These are phyloP conservation scores for Neopestalotiopsis clavispora DNA, from an alignment of 2,329 filamentous ascomycete species.

Conservation along the genomic window DNA sequence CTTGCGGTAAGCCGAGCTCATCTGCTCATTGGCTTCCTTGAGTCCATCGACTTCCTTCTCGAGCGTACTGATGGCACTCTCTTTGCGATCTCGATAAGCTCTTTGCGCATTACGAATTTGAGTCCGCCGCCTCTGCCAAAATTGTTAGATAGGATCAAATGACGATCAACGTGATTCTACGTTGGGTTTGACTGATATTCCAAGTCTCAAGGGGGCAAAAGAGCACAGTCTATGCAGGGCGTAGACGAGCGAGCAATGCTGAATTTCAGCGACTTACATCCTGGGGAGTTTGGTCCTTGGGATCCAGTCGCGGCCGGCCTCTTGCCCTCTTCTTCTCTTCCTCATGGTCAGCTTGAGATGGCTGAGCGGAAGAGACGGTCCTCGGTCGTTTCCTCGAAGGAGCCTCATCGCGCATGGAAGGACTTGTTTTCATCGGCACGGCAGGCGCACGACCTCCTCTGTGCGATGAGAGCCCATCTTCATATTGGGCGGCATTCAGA, in stretches of 20 bases:
- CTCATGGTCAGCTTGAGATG: slow-evolving; percentile 42
- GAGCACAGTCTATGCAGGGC: neutral
- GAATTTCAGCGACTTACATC: slow-evolving; percentile 65
- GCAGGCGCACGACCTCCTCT: slow-evolving; percentile 23
- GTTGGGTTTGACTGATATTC: neutral
- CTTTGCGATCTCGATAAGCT: slow-evolving; percentile 84
- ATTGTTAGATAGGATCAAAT: slow-evolving; percentile 23
- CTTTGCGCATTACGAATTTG: slow-evolving; percentile 88
- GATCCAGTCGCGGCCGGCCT: slow-evolving; percentile 76
- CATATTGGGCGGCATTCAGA: slow-evolving; percentile 52
- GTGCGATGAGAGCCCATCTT: slow-evolving; percentile 37
- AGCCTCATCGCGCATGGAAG: slow-evolving; percentile 16
- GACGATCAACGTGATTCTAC: neutral
- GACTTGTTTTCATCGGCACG: slow-evolving; percentile 24
- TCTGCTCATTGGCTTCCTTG: slow-evolving; percentile 72
- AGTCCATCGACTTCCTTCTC: slow-evolving; percentile 73
- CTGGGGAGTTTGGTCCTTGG: slow-evolving; percentile 76
- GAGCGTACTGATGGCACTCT: slow-evolving; percentile 76
- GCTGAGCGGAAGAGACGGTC: slow-evolving; percentile 26
- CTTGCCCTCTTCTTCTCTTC: slow-evolving; percentile 65
- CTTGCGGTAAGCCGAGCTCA: slow-evolving; percentile 72
- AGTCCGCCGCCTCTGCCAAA: slow-evolving; percentile 72
- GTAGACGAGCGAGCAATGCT: neutral
- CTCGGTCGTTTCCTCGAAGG: slow-evolving; percentile 38
- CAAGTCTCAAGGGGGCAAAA: neutral